A percentile compares a stretch with the other conserved stretches of the same genome.
Conservation (phyloP, 1,284 basidiomycete species). For the Pseudozyma thailandica region DNA sequence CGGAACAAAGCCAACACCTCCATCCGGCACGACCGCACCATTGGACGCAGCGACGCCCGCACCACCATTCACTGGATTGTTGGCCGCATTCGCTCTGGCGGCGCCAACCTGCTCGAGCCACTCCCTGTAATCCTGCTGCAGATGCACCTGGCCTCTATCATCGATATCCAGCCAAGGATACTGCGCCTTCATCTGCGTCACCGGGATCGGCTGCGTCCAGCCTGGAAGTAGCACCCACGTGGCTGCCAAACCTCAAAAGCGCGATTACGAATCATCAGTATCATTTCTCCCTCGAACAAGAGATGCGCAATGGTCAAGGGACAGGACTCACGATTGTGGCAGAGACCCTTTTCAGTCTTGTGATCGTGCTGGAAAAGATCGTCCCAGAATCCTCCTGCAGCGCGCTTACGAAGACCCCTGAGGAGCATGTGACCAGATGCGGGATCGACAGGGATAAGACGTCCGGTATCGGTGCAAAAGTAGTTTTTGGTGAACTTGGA, state of each 20-base stretch:
- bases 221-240: conserved; percentile 29
- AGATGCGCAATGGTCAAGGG: neutral
- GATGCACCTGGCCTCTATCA: conserved; percentile 20
- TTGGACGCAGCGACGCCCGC: neutral
- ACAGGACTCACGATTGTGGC: conserved; percentile 28
- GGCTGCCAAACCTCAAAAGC: conserved; percentile 8
- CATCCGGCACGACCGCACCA: conserved; percentile 10
- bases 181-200: conserved; percentile 38
- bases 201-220: conserved; percentile 46
- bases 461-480: conserved; percentile 30
- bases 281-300: neutral
- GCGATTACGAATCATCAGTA: neutral
- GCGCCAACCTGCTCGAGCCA: conserved; percentile 30
- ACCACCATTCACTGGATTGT: neutral
- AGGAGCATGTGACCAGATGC: conserved; percentile 39
- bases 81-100: neutral
- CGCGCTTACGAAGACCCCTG: conserved; percentile 21
- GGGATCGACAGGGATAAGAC: conserved; percentile 43
- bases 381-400: conserved; percentile 8
- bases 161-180: conserved; percentile 39
- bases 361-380: conserved; percentile 10
- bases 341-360: conserved; percentile 23
- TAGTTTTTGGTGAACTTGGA: conserved; percentile 31
- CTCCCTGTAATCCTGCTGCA: conserved; percentile 21
- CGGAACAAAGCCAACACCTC: conserved; percentile 24